Evolutionary conservation across 2,329 filamentous ascomycete genomes (phyloP).

Genomic region (Botrytis sinoallii): DNA sequence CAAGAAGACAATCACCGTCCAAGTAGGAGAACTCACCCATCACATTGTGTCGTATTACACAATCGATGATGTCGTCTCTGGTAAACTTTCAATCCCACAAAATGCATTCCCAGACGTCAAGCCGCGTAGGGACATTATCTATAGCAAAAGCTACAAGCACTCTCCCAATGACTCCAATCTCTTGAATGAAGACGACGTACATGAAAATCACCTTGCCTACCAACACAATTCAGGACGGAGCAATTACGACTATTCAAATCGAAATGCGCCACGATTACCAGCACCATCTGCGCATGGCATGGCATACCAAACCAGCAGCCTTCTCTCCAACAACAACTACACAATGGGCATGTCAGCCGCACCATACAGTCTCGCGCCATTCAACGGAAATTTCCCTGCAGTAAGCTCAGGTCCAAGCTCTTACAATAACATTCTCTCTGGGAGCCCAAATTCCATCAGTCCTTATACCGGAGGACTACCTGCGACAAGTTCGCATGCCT

Average conservation of each 20-base stretch:
- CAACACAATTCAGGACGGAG: neutral
- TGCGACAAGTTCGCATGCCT: neutral
- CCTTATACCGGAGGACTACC: conserved; percentile 21
- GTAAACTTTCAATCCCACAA: conserved; percentile 55
- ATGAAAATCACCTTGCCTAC: neutral
- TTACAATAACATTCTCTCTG: neutral
- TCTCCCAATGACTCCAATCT: conserved; percentile 59
- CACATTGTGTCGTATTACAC: conserved; percentile 89
- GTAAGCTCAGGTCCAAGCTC: conserved; percentile 10
- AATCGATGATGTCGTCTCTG: conserved; percentile 68
- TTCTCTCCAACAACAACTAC: conserved; percentile 28
- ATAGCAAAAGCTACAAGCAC: conserved; percentile 63
- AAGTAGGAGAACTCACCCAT: conserved; percentile 69
- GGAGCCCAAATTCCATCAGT: neutral
- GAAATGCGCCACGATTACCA: conserved; percentile 32
- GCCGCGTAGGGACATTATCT: conserved; percentile 57
- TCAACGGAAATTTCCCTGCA: conserved; percentile 8
- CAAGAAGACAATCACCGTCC: conserved; percentile 90
- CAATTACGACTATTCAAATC: conserved; percentile 29
- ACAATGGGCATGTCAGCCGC: conserved; percentile 22
- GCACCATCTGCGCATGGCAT: conserved; percentile 27
- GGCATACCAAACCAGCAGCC: conserved; percentile 25
- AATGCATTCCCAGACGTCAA: conserved; percentile 51
- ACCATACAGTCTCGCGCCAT: conserved; percentile 24
- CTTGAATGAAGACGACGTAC: conserved; percentile 32